Conservation (phyloP, 2,329 filamentous ascomycete species). For the Colletotrichum agaves region DNA sequence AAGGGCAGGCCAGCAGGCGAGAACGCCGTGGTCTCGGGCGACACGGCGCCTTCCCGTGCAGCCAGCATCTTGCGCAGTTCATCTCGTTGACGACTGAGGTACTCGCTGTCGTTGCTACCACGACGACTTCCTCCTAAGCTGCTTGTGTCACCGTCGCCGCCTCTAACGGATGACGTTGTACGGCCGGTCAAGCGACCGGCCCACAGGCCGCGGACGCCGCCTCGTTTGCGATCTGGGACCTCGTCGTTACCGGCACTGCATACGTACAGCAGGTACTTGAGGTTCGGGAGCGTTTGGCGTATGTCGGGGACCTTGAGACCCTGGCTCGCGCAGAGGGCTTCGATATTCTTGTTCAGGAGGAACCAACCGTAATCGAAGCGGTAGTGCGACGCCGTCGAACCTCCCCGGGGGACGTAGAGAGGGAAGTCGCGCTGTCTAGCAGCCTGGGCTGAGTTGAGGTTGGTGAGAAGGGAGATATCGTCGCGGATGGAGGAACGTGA, state of each 20-base stretch:
- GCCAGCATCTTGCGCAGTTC: constrained; percentile 51
- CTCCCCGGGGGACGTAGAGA: constrained; percentile 72
- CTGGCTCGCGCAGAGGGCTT: constrained; percentile 72
- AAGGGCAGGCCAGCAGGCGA: constrained; percentile 54
- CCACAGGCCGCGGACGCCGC: constrained; percentile 69
- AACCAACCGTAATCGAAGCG: constrained; percentile 97
- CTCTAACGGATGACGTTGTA: constrained; percentile 28
- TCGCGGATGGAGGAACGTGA: constrained; percentile 83
- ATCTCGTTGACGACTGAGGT: constrained; percentile 52
- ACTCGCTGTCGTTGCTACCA: constrained; percentile 57
- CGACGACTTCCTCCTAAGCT: constrained; percentile 53
- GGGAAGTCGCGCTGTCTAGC: constrained; percentile 77
- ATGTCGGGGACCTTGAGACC: constrained; percentile 88
- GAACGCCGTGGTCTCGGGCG: constrained; percentile 15
- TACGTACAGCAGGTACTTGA: constrained; percentile 92
- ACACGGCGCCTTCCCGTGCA: constrained; percentile 40
- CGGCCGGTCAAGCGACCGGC: constrained; percentile 57
- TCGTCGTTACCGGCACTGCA: constrained; percentile 81
- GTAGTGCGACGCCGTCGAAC: constrained; percentile 78
- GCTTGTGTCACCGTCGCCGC: constrained; percentile 51
- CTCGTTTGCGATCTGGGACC: constrained; percentile 69
- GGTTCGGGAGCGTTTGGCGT: constrained; percentile 89
- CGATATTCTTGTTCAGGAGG: constrained; percentile 95
- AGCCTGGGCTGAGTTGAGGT: constrained; percentile 42
- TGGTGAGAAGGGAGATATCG: constrained; percentile 69